Evolutionary conservation across 176 grass and related monocot species (phyloP).

Genomic region (Echinochloa phyllopogon): DNA sequence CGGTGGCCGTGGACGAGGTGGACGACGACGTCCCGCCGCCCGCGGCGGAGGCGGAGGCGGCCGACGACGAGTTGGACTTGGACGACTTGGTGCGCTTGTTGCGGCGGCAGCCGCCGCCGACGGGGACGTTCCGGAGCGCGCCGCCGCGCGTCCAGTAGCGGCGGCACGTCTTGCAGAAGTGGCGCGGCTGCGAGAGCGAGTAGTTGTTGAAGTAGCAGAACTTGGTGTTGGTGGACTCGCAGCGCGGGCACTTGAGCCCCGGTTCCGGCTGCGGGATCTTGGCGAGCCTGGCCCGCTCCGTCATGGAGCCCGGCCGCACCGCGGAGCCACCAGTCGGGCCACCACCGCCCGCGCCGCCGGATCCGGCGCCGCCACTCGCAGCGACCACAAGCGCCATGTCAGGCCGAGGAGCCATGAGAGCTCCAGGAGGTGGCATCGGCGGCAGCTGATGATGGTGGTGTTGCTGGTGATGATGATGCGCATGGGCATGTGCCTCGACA

Average conservation of each 20-base stretch:
- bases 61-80: constrained; percentile 56
- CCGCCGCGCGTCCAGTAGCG: constrained; percentile 95
- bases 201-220: constrained; percentile 99
- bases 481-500: constrained; percentile 7
- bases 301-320: constrained; percentile 64
- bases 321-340: constrained; percentile 22
- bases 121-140: constrained; percentile 81
- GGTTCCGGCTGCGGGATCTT: constrained; percentile 82
- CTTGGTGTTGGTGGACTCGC: constrained; percentile 95
- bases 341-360: not conserved
- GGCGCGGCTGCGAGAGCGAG: constrained; percentile 93
- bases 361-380: constrained; percentile 21
- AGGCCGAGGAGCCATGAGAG: constrained; percentile 51
- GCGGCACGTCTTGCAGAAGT: constrained; percentile 99
- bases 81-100: constrained; percentile 92
- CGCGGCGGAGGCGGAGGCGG: constrained; percentile 42
- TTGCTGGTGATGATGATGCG: constrained; percentile 46
- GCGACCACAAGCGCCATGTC: constrained; percentile 44
- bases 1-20: constrained; percentile 46
- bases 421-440: constrained; percentile 27
- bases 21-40: constrained; percentile 56
- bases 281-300: constrained; percentile 66
- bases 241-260: constrained; percentile 92
- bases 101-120: constrained; percentile 87
- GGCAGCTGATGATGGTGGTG: constrained; percentile 48